These are phyloP conservation scores for Rhodotorula sp. DNA, from an alignment of 1,284 basidiomycete genomes.

Conservation along the genomic window DNA sequence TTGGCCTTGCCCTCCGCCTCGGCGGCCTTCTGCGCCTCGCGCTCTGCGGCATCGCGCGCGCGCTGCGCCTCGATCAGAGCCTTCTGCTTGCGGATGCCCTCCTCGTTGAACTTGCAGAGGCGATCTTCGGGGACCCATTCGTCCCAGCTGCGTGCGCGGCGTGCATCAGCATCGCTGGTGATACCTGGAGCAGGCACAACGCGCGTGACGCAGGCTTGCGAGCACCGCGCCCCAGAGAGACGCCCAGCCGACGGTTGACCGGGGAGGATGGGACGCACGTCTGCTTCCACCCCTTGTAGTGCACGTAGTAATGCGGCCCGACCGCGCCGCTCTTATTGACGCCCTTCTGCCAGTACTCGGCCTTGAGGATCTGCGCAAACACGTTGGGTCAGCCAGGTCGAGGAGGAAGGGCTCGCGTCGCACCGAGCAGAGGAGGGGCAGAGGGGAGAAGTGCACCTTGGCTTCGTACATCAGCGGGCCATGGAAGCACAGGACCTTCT, in stretches of 20 bases:
- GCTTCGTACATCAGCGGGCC: conserved; percentile 90
- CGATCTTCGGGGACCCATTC: conserved; percentile 90
- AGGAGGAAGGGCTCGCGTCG: conserved; percentile 2
- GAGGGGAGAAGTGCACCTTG: conserved; percentile 59
- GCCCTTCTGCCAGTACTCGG: conserved; percentile 71
- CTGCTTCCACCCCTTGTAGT: conserved; percentile 99
- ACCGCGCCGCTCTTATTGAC: conserved; percentile 66
- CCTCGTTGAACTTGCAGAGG: conserved; percentile 82
- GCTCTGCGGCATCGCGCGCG: conserved; percentile 54
- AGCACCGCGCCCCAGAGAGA: too few relatives aligned
- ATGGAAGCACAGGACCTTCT: conserved; percentile 90
- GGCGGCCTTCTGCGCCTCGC: conserved; percentile 41
- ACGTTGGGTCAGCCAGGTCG: not conserved
- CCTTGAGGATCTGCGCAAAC: conserved; percentile 66
- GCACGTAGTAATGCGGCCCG: conserved; percentile 89
- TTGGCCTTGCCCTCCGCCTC: conserved; percentile 42
- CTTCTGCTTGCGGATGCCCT: conserved; percentile 74
- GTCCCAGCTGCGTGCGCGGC: conserved; percentile 73
- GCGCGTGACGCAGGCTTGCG: not conserved
- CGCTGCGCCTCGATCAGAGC: conserved; percentile 59
- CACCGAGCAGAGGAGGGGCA: conserved; percentile 7
- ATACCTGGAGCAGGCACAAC: not conserved
- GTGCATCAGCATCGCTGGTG: not conserved
- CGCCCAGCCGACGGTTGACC: not conserved
- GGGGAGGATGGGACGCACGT: conserved; percentile 64